Evolutionary conservation across 2,329 filamentous ascomycete genomes (phyloP).

Genomic region (Thermothelomyces thermophilus): DNA sequence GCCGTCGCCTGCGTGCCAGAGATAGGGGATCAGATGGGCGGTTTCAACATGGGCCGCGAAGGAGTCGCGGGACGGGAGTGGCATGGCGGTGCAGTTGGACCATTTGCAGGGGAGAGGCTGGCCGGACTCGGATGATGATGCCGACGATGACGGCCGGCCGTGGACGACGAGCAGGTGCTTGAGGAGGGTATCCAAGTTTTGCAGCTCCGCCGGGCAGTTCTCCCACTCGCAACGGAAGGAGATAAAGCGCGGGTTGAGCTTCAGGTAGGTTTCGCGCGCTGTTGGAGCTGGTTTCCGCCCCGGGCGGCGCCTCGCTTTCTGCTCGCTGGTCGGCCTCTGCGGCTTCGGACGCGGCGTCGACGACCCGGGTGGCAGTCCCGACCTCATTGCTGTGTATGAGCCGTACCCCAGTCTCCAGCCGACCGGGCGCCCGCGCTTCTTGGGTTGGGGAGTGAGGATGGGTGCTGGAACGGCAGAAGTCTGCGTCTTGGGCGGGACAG

Average conservation of each 20-base stretch:
- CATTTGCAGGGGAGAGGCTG: conserved; percentile 32
- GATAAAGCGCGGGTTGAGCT: conserved; percentile 39
- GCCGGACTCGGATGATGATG: not conserved
- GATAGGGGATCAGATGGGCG: conserved; percentile 45
- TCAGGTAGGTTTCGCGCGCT: conserved; percentile 37
- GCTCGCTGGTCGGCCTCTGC: conserved; percentile 17
- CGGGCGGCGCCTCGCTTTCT: conserved; percentile 38
- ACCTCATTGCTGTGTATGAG: conserved; percentile 24
- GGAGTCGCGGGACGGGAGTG: conserved; percentile 20
- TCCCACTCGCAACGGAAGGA: conserved; percentile 55
- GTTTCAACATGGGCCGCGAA: conserved; percentile 48
- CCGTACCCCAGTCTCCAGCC: conserved; percentile 37
- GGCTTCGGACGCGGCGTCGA: conserved; percentile 12
- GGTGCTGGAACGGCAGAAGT: conserved; percentile 5
- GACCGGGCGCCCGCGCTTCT: conserved; percentile 42
- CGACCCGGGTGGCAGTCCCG: conserved; percentile 4
- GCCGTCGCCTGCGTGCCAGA: conserved; percentile 56
- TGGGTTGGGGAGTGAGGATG: conserved; percentile 15
- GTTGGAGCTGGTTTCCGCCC: conserved; percentile 34
- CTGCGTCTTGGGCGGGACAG: not conserved
- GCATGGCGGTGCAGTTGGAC: conserved; percentile 33
- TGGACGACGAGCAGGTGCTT: conserved; percentile 49
- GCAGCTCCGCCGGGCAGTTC: conserved; percentile 52
- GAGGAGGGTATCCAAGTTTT: conserved; percentile 54
- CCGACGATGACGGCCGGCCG: conserved; percentile 18